phyloP scores from a whole-genome alignment of 345 rosid genomes.

The Syzygium aqueum region DNA sequence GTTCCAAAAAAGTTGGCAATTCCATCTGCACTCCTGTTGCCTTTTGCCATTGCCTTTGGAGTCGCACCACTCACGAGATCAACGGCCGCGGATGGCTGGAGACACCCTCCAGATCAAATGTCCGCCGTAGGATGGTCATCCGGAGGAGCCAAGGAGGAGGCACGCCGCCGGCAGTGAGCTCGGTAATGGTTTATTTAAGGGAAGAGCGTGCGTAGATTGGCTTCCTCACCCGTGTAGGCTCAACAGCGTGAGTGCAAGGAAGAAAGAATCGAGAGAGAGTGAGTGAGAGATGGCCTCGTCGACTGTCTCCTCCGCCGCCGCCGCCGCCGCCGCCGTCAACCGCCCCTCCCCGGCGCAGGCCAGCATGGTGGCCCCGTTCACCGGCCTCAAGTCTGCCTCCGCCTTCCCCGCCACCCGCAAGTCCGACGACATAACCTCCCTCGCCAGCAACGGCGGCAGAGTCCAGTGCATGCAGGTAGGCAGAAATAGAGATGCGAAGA shows the following conservation, averaged over 20 bases:
- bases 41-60: neutral
- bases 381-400: slow-evolving; percentile 22
- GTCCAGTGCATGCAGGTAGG: slow-evolving; percentile 21
- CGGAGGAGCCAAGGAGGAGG: neutral
- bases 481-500: neutral
- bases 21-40: slow-evolving; percentile 1
- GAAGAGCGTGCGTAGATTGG: neutral
- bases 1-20: slow-evolving; percentile 8
- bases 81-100: neutral
- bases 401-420: slow-evolving; percentile 21
- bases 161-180: neutral
- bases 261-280: neutral
- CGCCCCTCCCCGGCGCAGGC: slow-evolving; percentile 11
- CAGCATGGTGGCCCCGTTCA: slow-evolving; percentile 30
- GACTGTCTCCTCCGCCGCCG: slow-evolving; percentile 10
- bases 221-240: neutral
- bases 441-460: slow-evolving; percentile 29
- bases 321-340: slow-evolving; percentile 16
- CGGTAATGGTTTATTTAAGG: neutral
- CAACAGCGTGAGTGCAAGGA: neutral
- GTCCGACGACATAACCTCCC: slow-evolving; percentile 15
- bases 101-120: neutral
- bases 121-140: slow-evolving; percentile 1
- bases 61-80: neutral
- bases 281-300: slow-evolving; percentile 23